phyloP scores from a whole-genome alignment of 108 stramenopile species.

The Pseudonitzschia delicatissima region DNA sequence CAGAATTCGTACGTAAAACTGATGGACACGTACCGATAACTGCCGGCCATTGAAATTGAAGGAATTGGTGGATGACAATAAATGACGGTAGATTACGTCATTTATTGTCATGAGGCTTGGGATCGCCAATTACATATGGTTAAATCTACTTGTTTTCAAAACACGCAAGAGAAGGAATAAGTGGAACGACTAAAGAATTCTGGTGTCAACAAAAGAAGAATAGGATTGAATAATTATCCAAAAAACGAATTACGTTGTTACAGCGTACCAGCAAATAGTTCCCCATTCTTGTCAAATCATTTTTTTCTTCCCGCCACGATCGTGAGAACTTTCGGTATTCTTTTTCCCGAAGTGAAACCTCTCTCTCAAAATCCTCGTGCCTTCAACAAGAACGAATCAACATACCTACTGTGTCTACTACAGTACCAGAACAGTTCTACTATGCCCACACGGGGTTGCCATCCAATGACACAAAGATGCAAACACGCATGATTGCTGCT shows the following conservation, averaged over 20 bases:
- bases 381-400: too few relatives aligned
- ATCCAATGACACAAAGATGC: too few relatives aligned
- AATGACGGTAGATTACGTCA: slow-evolving; percentile 5
- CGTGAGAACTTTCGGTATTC: too few relatives aligned
- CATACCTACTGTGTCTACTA: too few relatives aligned
- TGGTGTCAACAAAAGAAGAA: slow-evolving; percentile 1
- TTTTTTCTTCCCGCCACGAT: too few relatives aligned
- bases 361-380: too few relatives aligned
- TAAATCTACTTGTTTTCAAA: neutral
- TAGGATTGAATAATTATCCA: neutral
- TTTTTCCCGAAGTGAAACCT: too few relatives aligned
- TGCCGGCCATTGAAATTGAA: too few relatives aligned
- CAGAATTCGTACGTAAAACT: neutral
- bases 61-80: too few relatives aligned
- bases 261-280: neutral
- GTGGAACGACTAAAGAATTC: neutral
- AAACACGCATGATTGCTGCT: too few relatives aligned
- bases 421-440: too few relatives aligned
- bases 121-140: neutral
- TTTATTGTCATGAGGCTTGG: neutral
- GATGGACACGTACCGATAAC: neutral
- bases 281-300: neutral
- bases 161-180: neutral
- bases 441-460: too few relatives aligned
- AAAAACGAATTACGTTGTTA: neutral